Evolutionary conservation across 257 asterid species (phyloP).

Genomic region (Nicotiana paniculata): DNA sequence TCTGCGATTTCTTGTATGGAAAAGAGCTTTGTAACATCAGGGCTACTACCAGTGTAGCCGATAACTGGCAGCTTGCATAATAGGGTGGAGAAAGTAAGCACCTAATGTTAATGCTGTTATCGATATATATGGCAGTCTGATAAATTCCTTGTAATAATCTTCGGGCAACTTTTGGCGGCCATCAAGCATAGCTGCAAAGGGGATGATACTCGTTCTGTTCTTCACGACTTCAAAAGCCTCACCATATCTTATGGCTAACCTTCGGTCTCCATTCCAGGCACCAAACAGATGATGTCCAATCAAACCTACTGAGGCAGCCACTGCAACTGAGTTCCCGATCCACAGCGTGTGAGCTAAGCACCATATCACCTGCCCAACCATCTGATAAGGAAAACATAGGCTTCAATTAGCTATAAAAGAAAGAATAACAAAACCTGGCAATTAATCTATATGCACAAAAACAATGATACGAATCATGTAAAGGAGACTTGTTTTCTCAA

Average conservation of each 20-base stretch:
- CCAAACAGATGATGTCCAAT: conserved; percentile 94
- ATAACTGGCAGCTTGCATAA: conserved; percentile 83
- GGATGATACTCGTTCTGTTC: conserved; percentile 74
- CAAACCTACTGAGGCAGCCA: conserved; percentile 84
- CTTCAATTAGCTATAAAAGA: not conserved
- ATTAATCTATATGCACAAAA: not conserved
- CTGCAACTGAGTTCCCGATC: conserved; percentile 90
- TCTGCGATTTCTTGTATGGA: not conserved
- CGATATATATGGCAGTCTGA: conserved; percentile 75
- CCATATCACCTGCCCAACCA: conserved; percentile 98
- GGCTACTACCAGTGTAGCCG: conserved; percentile 79
- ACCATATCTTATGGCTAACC: conserved; percentile 70
- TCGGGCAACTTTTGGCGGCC: conserved; percentile 93
- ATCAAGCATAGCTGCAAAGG: conserved; percentile 84
- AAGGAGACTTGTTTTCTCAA: not conserved
- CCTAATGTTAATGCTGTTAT: conserved; percentile 71
- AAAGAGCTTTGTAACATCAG: not conserved
- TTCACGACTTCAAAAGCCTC: conserved; percentile 76
- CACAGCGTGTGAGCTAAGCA: conserved; percentile 91
- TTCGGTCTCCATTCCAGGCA: conserved; percentile 93
- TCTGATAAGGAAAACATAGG: conserved; percentile 21
- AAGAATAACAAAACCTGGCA: not conserved
- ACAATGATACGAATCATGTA: not conserved
- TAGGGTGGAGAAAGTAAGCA: conserved; percentile 81
- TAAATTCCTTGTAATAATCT: conserved; percentile 67